Evolutionary conservation across 2,329 filamentous ascomycete genomes (phyloP).

Genomic region (Talaromyces albobiverticillius): DNA sequence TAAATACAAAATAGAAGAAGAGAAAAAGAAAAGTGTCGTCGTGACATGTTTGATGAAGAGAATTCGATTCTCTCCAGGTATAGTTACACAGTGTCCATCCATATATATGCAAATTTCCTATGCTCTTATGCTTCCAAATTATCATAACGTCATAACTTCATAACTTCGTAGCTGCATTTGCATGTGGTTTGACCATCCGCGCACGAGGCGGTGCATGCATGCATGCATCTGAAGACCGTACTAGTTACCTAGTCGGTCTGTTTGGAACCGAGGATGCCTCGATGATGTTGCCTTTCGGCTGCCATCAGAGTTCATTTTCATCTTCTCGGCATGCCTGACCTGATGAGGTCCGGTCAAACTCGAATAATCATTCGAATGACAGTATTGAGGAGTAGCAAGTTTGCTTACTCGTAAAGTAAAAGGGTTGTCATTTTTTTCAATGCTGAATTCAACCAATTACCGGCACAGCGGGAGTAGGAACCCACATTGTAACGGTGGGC

Average conservation of each 20-base stretch:
- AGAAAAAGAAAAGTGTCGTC: neutral
- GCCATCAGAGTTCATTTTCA: neutral
- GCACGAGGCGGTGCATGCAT: neutral
- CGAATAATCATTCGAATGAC: neutral
- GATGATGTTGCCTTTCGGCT: constrained; percentile 1
- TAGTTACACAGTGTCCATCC: neutral
- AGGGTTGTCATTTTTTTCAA: neutral
- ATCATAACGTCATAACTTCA: neutral
- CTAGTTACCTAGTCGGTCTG: neutral
- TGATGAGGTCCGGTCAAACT: neutral
- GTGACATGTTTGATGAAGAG: neutral
- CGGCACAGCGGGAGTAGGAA: constrained; percentile 29
- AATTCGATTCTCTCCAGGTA: neutral
- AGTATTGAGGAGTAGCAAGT: neutral
- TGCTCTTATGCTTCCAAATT: neutral
- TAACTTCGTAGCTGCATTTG: constrained; percentile 5
- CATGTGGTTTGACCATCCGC: neutral
- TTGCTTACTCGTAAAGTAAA: neutral
- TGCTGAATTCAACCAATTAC: constrained; percentile 18
- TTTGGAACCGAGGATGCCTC: neutral
- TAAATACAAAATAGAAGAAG: no score
- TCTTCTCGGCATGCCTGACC: neutral
- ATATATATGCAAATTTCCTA: neutral
- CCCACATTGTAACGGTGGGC: constrained; percentile 36
- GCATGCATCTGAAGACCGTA: neutral